phyloP scores from a whole-genome alignment of 805 yeast species.

The Pichia heedii region DNA sequence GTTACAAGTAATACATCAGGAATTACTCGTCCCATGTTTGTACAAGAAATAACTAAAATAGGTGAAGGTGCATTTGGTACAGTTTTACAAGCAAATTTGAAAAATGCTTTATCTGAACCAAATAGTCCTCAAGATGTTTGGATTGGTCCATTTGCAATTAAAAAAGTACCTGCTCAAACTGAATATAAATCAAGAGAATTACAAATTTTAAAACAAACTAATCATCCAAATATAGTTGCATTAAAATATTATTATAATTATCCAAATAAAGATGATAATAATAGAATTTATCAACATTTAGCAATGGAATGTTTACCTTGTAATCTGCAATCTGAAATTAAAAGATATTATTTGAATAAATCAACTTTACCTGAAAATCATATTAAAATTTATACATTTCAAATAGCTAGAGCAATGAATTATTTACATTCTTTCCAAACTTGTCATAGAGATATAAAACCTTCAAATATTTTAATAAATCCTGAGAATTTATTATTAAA shows the following conservation, averaged over 20 bases:
- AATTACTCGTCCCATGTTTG: conserved; percentile 49
- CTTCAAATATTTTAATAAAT: conserved; percentile 71
- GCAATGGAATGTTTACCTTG: conserved; percentile 87
- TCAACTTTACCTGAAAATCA: conserved; percentile 61
- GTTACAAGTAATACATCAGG: conserved; percentile 56
- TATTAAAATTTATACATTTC: conserved; percentile 69
- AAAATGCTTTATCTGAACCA: conserved; percentile 16
- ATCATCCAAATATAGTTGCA: conserved; percentile 72
- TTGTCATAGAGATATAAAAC: conserved; percentile 79
- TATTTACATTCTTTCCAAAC: conserved; percentile 74
- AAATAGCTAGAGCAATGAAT: conserved; percentile 75
- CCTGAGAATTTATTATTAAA: conserved; percentile 58
- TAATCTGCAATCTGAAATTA: conserved; percentile 67
- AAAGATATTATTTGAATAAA: conserved; percentile 53
- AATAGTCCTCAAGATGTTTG: conserved; percentile 29
- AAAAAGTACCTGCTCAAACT: conserved; percentile 80
- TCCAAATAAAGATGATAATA: conserved; percentile 46
- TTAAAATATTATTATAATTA: conserved; percentile 66
- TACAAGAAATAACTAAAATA: conserved; percentile 62
- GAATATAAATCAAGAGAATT: conserved; percentile 78
- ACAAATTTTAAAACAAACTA: conserved; percentile 63
- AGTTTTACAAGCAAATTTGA: conserved; percentile 61
- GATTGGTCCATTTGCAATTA: conserved; percentile 79
- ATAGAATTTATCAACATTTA: conserved; percentile 64
- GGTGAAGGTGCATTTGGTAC: conserved; percentile 88